These are phyloP conservation scores for Hypericum androsaemum DNA, from an alignment of 345 rosid species.

Conservation along the genomic window DNA sequence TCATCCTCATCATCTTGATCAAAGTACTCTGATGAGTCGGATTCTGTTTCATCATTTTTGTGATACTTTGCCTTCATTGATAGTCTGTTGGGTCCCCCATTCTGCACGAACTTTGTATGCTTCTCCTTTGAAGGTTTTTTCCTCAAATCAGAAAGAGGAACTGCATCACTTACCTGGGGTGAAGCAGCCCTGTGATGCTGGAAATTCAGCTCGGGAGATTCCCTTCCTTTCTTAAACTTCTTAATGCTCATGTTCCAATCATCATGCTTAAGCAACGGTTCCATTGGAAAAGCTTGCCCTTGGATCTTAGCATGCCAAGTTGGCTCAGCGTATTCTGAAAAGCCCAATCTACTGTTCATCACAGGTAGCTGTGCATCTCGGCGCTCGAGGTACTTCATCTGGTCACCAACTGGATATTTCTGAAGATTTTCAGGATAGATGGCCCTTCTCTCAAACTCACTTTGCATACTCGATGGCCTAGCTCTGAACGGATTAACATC, in stretches of 20 bases:
- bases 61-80: slow-evolving; percentile 33
- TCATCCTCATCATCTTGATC: slow-evolving; percentile 46
- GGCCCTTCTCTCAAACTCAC: slow-evolving; percentile 30
- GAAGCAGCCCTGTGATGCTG: slow-evolving; percentile 41
- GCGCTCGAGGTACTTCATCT: slow-evolving; percentile 47
- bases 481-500: slow-evolving; percentile 21
- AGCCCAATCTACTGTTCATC: slow-evolving; percentile 46
- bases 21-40: slow-evolving; percentile 64
- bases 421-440: slow-evolving; percentile 34
- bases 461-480: slow-evolving; percentile 26
- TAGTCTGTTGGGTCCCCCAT: slow-evolving; percentile 34
- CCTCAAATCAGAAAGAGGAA: slow-evolving; percentile 45
- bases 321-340: slow-evolving; percentile 31
- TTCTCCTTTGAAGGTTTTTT: slow-evolving; percentile 47
- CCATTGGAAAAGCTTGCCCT: slow-evolving; percentile 36
- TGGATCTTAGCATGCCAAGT: slow-evolving; percentile 39
- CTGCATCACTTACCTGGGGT: slow-evolving; percentile 46
- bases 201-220: slow-evolving; percentile 44
- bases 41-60: slow-evolving; percentile 69
- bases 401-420: slow-evolving; percentile 39
- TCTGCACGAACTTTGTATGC: slow-evolving; percentile 38
- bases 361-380: slow-evolving; percentile 17
- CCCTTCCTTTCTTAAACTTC: slow-evolving; percentile 50
- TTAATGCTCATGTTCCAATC: slow-evolving; percentile 53
- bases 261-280: slow-evolving; percentile 44